phyloP scores from a whole-genome alignment of 2,329 filamentous ascomycete species.

The Cladosporium sphaerospermum region DNA sequence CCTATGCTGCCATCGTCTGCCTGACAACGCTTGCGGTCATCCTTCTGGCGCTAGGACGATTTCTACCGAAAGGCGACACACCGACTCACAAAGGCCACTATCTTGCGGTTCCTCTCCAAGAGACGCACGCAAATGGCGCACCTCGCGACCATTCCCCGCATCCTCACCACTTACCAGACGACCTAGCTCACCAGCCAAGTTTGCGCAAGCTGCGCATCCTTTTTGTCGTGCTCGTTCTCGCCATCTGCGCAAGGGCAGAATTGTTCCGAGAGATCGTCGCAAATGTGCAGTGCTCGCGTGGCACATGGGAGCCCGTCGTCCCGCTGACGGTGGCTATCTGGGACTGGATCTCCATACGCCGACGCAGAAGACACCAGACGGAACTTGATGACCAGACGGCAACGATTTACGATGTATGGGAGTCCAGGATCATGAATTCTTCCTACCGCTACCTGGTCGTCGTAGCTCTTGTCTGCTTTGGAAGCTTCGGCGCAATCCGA shows the following conservation, averaged over 20 bases:
- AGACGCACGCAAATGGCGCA: conserved; percentile 14
- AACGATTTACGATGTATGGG: conserved; percentile 29
- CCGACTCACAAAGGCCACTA: conserved; percentile 22
- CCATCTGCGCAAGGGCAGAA: conserved; percentile 31
- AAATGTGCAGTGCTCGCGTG: conserved; percentile 38
- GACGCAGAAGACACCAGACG: conserved; percentile 12
- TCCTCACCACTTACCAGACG: conserved; percentile 5
- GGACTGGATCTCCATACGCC: conserved; percentile 22
- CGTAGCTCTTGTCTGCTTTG: conserved; percentile 33
- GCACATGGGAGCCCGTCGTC: conserved; percentile 24
- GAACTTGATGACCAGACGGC: conserved; percentile 18
- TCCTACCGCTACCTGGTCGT: conserved; percentile 35
- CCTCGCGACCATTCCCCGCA: conserved; percentile 20
- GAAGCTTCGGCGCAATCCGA: conserved; percentile 33
- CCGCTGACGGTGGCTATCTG: conserved; percentile 24
- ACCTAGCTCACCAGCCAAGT: conserved; percentile 21
- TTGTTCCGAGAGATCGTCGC: conserved; percentile 36
- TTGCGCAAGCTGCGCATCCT: conserved; percentile 23
- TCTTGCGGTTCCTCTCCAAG: conserved; percentile 25
- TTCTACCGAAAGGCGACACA: conserved; percentile 18
- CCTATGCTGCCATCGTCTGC: conserved; percentile 37
- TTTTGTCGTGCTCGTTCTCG: conserved; percentile 24
- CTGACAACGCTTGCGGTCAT: conserved; percentile 36
- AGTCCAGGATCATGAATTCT: conserved; percentile 28
- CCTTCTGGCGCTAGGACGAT: conserved; percentile 34